Conservation (phyloP, 1,284 basidiomycete genomes). For the Papiliotrema flavescens region DNA sequence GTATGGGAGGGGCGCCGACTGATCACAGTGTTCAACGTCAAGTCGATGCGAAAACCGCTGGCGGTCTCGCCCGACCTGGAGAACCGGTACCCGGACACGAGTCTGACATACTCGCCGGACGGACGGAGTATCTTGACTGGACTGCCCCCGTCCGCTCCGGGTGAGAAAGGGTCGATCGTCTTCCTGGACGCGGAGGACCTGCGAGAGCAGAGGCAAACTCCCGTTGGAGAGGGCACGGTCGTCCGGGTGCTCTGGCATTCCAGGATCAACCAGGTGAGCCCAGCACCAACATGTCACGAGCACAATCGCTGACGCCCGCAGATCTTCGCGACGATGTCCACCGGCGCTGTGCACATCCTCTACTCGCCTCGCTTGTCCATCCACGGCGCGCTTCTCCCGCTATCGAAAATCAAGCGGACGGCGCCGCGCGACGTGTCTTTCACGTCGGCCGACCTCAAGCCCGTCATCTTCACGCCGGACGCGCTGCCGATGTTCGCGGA, state of each 20-base stretch:
- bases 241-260: conserved; percentile 89
- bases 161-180: conserved; percentile 65
- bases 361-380: conserved; percentile 83
- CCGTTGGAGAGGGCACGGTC: conserved; percentile 68
- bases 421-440: conserved; percentile 75
- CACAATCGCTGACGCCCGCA: conserved; percentile 37
- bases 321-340: conserved; percentile 83
- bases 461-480: conserved; percentile 79
- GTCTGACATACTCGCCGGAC: conserved; percentile 89
- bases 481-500: conserved; percentile 85
- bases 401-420: conserved; percentile 61
- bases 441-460: conserved; percentile 68
- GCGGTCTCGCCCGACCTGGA: conserved; percentile 59
- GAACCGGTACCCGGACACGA: conserved; percentile 85
- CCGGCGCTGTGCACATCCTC: conserved; percentile 78
- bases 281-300: not conserved
- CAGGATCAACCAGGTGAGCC: conserved; percentile 88
- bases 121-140: conserved; percentile 83
- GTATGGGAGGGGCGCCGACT: not conserved
- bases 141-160: conserved; percentile 53
- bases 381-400: conserved; percentile 84
- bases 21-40: conserved; percentile 84
- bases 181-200: conserved; percentile 69
- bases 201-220: conserved; percentile 60
- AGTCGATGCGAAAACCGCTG: conserved; percentile 81